Base-by-base conservation (phyloP, 2,329 filamentous ascomycete genomes). In the Epichloe bromicola region DNA sequence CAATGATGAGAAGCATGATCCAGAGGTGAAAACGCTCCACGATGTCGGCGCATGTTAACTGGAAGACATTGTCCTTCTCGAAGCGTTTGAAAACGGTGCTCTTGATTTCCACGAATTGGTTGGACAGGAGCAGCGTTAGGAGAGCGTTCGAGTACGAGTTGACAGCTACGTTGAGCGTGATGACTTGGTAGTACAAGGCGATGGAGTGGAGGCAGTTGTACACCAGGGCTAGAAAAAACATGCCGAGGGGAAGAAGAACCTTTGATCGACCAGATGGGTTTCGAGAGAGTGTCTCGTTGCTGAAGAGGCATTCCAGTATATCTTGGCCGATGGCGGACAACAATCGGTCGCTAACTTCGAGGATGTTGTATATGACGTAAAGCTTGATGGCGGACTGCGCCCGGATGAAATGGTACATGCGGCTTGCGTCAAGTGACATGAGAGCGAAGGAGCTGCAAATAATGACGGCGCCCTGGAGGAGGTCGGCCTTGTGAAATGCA, bases 21-120 rank as follows among this genome's bases (percentile, higher is more conserved):
- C 91, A 97, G 2, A 98, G 78, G 62, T 98, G 93, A 61, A 98
- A 98, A 1, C 93, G 82, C 68, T 98, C 93, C 2, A 98, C 93
- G 36, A 98, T 85, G 63, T 98, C 93, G 4, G 93, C 91, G 58
- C 93, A 98, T 0, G 91, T 95, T 14, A 98, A 75, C 65, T 98
- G 93, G 63, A 98, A 98, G 0, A 95, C 73, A 57, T 95, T 97
- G 63, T 98, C 93, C 65, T 96, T 97, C 61, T 98, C 93, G 56
- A 97, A 95, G 54, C 91, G 93, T 71, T 98, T 97, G 74, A 98
- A 98, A 1, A 98, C 94, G 0, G 90, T 94, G 54, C 88, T 88
- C 64, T 98, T 98, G 74, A 98, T 95, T 70, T 98, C 93, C 42
- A 98, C 93, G 61, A 98, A 98, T 63, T 98, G 94, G 63, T 97